phyloP scores from a whole-genome alignment of 306 rosid genomes.

The Psophocarpus tetragonolobus region DNA sequence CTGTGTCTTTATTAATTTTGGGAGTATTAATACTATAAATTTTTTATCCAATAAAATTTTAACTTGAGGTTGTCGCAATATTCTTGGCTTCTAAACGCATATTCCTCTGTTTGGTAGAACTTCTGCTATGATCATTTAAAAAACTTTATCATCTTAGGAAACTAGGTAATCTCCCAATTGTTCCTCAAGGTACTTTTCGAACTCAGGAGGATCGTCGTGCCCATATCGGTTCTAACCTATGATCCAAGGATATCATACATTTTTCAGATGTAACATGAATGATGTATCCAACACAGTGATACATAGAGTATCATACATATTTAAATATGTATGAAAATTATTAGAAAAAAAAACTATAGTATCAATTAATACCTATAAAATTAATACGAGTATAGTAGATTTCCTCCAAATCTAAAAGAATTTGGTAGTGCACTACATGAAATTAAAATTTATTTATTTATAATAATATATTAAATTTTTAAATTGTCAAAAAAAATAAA shows the following conservation, averaged over 20 bases:
- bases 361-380: no score
- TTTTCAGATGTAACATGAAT: background rate
- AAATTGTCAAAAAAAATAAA: no score
- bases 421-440: no score
- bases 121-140: slow-evolving; percentile 60
- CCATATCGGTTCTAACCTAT: slow-evolving; percentile 85
- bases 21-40: no score
- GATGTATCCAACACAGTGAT: background rate
- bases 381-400: no score
- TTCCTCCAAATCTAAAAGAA: no score
- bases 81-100: slow-evolving; percentile 92
- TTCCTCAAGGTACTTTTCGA: slow-evolving; percentile 62
- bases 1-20: no score
- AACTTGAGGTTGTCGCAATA: slow-evolving; percentile 50
- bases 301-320: background rate
- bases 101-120: slow-evolving; percentile 71
- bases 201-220: slow-evolving; percentile 76
- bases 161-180: slow-evolving; percentile 72
- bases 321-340: no score
- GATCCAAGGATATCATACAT: background rate
- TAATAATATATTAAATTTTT: no score
- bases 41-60: no score
- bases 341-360: no score
- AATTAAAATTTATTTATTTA: no score
- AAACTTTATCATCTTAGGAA: slow-evolving; percentile 66